A percentile compares a stretch with the other conserved stretches of the same genome.
These are phyloP conservation scores for Ophiobolus disseminans DNA, from an alignment of 2,329 filamentous ascomycete species.

Conservation along the genomic window DNA sequence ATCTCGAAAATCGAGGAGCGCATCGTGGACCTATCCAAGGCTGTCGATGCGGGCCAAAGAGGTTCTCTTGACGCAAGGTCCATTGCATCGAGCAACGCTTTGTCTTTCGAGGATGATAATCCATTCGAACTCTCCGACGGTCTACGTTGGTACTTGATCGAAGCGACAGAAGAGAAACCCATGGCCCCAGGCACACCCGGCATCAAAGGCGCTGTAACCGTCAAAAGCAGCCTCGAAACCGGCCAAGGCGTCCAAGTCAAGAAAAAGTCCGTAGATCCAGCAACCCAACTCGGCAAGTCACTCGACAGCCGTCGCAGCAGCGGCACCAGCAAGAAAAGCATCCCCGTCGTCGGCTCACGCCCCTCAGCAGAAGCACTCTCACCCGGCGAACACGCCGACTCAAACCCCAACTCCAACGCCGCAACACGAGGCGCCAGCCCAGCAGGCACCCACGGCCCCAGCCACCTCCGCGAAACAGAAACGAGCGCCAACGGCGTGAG, in stretches of 20 bases:
- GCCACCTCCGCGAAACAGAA: slow-evolving; percentile 43
- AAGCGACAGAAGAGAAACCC: slow-evolving; percentile 91
- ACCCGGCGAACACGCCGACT: slow-evolving; percentile 29
- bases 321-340: slow-evolving; percentile 79
- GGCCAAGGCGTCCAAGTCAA: slow-evolving; percentile 72
- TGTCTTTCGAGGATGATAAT: slow-evolving; percentile 83
- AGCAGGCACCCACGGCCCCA: slow-evolving; percentile 39
- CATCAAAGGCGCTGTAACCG: slow-evolving; percentile 82
- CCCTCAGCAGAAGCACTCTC: slow-evolving; percentile 37
- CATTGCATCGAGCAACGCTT: slow-evolving; percentile 60
- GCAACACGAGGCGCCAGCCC: slow-evolving; percentile 45
- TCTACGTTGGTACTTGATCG: slow-evolving; percentile 93
- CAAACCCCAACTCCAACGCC: slow-evolving; percentile 35
- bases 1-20: slow-evolving; percentile 92
- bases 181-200: slow-evolving; percentile 89
- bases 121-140: slow-evolving; percentile 96
- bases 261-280: slow-evolving; percentile 54
- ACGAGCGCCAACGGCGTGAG: slow-evolving; percentile 27
- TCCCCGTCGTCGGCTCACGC: slow-evolving; percentile 49
- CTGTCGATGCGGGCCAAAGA: slow-evolving; percentile 60
- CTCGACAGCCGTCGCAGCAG: slow-evolving; percentile 91
- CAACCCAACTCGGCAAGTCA: slow-evolving; percentile 73
- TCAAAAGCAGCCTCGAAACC: slow-evolving; percentile 85
- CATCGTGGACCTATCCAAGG: slow-evolving; percentile 89
- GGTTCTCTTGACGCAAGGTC: slow-evolving; percentile 55